Evolutionary conservation across 2,329 filamentous ascomycete species (phyloP).

Genomic region (Trichoderma hamatum): DNA sequence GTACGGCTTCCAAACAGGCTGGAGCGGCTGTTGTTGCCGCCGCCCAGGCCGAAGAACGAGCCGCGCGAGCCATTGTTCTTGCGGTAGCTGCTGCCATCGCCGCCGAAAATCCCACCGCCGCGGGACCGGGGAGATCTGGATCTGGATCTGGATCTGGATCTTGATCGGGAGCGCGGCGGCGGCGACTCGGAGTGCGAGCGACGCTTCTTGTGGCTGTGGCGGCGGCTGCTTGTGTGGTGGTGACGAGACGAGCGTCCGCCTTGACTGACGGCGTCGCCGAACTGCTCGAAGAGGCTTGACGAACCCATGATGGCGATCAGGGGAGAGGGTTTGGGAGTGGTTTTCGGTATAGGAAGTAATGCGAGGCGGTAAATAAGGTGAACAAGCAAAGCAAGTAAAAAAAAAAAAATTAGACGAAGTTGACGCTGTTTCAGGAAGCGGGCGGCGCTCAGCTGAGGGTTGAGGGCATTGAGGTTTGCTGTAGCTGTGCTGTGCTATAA

Average conservation of each 20-base stretch:
- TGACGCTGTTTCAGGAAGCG: constrained; percentile 2
- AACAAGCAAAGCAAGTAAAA: neutral
- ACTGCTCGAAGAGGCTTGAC: constrained; percentile 51
- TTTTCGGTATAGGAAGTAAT: neutral
- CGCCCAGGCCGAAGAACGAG: constrained; percentile 53
- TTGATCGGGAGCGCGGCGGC: constrained; percentile 37
- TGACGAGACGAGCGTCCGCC: constrained; percentile 35
- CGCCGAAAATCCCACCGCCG: constrained; percentile 40
- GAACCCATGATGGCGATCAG: constrained; percentile 46
- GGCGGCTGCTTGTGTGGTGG: constrained; percentile 31
- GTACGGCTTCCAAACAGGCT: constrained; percentile 52
- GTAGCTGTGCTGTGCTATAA: neutral
- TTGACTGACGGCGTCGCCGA: constrained; percentile 40
- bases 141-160: constrained; percentile 33
- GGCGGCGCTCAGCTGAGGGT: constrained; percentile 1
- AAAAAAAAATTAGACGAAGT: neutral
- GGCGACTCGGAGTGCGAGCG: constrained; percentile 45
- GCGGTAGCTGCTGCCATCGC: constrained; percentile 39
- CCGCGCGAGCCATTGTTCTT: constrained; percentile 48
- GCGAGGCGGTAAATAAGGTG: neutral
- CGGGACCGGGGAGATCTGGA: constrained; percentile 43
- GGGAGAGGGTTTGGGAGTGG: neutral
- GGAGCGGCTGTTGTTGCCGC: constrained; percentile 47
- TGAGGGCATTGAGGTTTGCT: neutral
- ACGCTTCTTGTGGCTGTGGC: constrained; percentile 40